Percentiles rank a stretch among this genome's conserved stretches.
These are phyloP conservation scores for Coemansia sp. DNA, from an alignment of 192 early-diverging fungal genomes.

Conservation along the genomic window DNA sequence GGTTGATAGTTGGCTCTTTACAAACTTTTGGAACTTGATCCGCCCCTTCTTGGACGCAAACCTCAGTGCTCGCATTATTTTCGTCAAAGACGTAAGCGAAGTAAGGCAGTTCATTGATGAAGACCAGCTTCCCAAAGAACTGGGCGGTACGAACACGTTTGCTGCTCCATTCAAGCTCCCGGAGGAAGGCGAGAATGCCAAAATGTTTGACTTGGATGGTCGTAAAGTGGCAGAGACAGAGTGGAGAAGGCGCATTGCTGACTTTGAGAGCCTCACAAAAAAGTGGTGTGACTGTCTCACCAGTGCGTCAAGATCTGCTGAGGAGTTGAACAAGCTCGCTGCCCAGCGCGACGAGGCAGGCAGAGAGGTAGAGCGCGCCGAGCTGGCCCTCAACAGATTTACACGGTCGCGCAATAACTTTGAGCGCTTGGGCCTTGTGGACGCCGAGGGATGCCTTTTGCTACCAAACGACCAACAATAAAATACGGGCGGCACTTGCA, in stretches of 20 bases:
- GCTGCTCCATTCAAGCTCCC: constrained; percentile 20
- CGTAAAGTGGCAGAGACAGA: constrained; percentile 29
- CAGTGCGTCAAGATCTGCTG: not conserved
- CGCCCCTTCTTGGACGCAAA: constrained; percentile 46
- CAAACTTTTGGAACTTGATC: constrained; percentile 45
- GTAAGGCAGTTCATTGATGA: constrained; percentile 41
- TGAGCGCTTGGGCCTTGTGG: constrained; percentile 29
- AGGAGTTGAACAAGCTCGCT: constrained; percentile 2
- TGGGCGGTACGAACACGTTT: constrained; percentile 35
- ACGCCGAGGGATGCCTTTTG: constrained; percentile 19
- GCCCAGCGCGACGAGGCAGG: constrained; percentile 25
- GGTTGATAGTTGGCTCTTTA: constrained; percentile 55
- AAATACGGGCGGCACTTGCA: not conserved
- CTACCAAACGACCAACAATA: constrained; percentile 14
- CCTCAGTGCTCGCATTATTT: constrained; percentile 46
- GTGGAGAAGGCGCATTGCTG: constrained; percentile 30
- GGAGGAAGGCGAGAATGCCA: constrained; percentile 30
- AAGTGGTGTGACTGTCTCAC: constrained; percentile 23
- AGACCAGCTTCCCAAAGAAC: constrained; percentile 34
- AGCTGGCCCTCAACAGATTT: constrained; percentile 34
- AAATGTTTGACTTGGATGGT: constrained; percentile 33
- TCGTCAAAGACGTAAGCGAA: constrained; percentile 39
- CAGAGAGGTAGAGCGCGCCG: constrained; percentile 21
- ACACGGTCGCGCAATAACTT: constrained; percentile 27
- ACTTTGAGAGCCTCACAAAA: constrained; percentile 33